A percentile compares a stretch with the other conserved stretches of the same genome.
Evolutionary conservation across 495 filamentous ascomycete species (phyloP).

Genomic region (Jackrogersella minutella): DNA sequence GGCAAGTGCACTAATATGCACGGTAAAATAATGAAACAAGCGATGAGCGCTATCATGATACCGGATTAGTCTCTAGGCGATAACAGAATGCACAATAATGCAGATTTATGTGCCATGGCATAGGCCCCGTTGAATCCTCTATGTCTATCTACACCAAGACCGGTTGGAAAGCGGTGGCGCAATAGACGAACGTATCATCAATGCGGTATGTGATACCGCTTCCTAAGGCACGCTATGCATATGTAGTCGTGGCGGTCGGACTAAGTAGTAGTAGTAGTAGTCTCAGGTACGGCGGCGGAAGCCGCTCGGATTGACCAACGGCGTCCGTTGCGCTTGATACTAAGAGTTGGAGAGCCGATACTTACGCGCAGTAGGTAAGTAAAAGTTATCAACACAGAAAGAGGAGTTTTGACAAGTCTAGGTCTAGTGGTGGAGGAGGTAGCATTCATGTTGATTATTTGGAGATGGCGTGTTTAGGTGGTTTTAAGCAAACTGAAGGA

Average conservation of each 20-base stretch:
- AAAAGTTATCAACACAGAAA: slow-evolving; percentile 12
- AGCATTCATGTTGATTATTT: too few relatives aligned
- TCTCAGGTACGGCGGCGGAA: background rate
- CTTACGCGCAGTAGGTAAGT: too few relatives aligned
- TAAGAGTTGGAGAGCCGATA: background rate
- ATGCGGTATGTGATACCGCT: slow-evolving; percentile 1
- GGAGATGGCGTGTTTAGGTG: too few relatives aligned
- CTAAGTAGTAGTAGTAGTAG: background rate
- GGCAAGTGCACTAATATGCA: slow-evolving; percentile 30
- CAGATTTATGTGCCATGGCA: slow-evolving; percentile 19
- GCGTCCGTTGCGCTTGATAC: slow-evolving; percentile 8
- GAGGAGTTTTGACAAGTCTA: slow-evolving; percentile 1
- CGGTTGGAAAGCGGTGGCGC: slow-evolving; percentile 4
- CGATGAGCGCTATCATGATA: slow-evolving; percentile 37
- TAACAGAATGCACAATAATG: slow-evolving; percentile 18
- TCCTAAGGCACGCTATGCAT: slow-evolving; percentile 12
- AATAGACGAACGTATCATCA: slow-evolving; percentile 22
- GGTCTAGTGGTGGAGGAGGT: background rate
- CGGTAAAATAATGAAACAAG: slow-evolving; percentile 42
- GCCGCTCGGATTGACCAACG: background rate
- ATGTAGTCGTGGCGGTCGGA: background rate
- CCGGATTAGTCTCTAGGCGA: slow-evolving; percentile 10
- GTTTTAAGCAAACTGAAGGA: slow-evolving; percentile 26
- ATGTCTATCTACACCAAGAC: slow-evolving; percentile 1
- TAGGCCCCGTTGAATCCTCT: slow-evolving; percentile 25